Conservation (phyloP, 305 asterid species). For the Fraxinus baroniana region DNA sequence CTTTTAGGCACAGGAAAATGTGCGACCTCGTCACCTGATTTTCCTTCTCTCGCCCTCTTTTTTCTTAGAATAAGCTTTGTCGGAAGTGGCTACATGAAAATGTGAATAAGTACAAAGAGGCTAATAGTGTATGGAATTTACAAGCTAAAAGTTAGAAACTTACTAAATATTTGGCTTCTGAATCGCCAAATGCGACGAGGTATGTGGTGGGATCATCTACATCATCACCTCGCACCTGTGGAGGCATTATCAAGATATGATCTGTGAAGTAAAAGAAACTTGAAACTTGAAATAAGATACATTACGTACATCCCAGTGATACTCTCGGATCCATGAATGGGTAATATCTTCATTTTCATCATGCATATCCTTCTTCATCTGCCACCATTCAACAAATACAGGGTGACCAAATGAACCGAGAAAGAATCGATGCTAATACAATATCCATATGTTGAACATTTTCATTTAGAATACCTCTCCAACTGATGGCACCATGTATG, state of each 20-base stretch:
- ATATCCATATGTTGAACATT: background rate
- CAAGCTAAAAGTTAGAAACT: constrained; percentile 17
- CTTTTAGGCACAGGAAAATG: constrained; percentile 77
- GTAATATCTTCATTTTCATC: constrained; percentile 85
- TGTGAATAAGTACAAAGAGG: constrained; percentile 13
- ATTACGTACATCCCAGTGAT: constrained; percentile 86
- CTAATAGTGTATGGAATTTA: background rate
- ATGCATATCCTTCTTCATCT: constrained; percentile 79
- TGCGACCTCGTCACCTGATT: constrained; percentile 72
- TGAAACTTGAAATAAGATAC: background rate
- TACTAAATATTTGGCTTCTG: constrained; percentile 74
- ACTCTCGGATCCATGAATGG: constrained; percentile 88
- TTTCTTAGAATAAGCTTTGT: constrained; percentile 82
- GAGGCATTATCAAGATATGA: constrained; percentile 18
- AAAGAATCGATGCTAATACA: background rate
- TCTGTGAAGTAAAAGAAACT: constrained; percentile 14
- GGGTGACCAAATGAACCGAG: constrained; percentile 4
- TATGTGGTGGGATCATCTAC: constrained; percentile 79
- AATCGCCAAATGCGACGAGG: constrained; percentile 69
- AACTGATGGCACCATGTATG: constrained; percentile 86
- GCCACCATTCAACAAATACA: constrained; percentile 35
- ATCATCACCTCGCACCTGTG: constrained; percentile 79
- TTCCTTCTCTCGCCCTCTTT: constrained; percentile 88
- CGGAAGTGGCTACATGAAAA: constrained; percentile 71
- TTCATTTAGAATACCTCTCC: constrained; percentile 45